Evolutionary conservation across 148 eudicot genomes (phyloP), one percentile per base, ranked within the genome.

Genomic region (Linanthus parryae): DNA sequence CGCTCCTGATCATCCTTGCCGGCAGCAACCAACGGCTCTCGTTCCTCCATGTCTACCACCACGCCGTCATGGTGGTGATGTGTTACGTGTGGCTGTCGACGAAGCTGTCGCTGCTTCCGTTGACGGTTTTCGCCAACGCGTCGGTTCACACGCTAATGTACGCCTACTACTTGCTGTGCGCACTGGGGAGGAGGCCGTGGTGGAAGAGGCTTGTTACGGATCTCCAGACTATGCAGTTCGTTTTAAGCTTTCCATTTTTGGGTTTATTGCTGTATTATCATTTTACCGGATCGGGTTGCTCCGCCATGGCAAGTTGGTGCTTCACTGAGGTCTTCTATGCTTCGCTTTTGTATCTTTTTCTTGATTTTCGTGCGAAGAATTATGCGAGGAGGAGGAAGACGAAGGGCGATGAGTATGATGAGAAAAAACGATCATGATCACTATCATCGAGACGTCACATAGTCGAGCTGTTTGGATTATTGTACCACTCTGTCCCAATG

Each of bases 31-130:
- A 66, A 24, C 69, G 95, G 54, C 71, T 91, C 15, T 72, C 98
- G 1, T 83, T 91, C 68, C 83, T 91, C 70, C 98, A 91, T 66
- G 95, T 91, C 14, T 91, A 91, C 82, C 98, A 91, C 59, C 98
- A 91, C 63, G 65, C 89, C 0, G 71, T 67, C 16, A 95, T 86
- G 8, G 73, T 81, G 20, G 63, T 81, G 0, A 83, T 91, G 95
- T 86, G 94, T 53, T 86, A 83, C 59, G 2, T 83, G 1, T 86
- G 98, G 98, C 67, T 91, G 0, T 27, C 64, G 5, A 63, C 68
- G 1, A 57, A 73, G 2, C 95, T 83, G 70, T 70, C 82, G 1
- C 52, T 91, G 50, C 56, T 91, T 33, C 86, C 84, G 0, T 59
- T 91, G 12, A 95, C 95, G 54, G 61, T 91, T 12, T 78, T 86